Conservation (phyloP, 495 filamentous ascomycete species). For the Xylaria cubensis region DNA sequence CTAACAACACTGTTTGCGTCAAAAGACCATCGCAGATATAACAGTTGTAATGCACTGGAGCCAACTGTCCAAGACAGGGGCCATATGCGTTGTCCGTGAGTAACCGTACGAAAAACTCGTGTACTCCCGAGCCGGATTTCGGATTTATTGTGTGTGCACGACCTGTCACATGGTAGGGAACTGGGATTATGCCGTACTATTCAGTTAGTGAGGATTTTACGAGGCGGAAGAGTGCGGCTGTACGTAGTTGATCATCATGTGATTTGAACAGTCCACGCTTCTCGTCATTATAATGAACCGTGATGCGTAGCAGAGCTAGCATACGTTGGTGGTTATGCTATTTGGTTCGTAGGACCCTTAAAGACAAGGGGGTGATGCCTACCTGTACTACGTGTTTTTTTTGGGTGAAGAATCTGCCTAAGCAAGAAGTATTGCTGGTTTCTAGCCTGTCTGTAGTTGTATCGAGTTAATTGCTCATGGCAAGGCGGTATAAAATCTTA, state of each 20-base stretch:
- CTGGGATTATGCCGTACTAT: not conserved
- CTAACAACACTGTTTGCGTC: not conserved
- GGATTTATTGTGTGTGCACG: not conserved
- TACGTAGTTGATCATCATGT: not conserved
- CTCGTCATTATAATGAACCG: no score
- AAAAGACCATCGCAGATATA: not conserved
- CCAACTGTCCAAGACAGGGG: not conserved
- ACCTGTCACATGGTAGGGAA: not conserved
- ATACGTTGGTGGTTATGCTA: not conserved
- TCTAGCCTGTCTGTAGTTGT: not conserved
- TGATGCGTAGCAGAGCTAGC: no score
- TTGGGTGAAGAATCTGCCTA: not conserved
- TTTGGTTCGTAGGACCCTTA: not conserved
- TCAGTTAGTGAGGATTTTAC: not conserved
- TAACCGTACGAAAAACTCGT: not conserved
- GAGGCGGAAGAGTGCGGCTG: not conserved
- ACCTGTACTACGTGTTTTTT: not conserved
- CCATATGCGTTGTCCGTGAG: not conserved
- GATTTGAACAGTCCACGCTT: no score
- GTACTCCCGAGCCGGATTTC: not conserved
- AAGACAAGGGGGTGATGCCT: not conserved
- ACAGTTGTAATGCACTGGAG: not conserved
- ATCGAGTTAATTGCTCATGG: not conserved
- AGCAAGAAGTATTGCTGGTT: not conserved
- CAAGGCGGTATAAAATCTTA: conserved; percentile 2